Conservation (phyloP, 2,329 filamentous ascomycete species). For the Apiospora phragmitis region DNA sequence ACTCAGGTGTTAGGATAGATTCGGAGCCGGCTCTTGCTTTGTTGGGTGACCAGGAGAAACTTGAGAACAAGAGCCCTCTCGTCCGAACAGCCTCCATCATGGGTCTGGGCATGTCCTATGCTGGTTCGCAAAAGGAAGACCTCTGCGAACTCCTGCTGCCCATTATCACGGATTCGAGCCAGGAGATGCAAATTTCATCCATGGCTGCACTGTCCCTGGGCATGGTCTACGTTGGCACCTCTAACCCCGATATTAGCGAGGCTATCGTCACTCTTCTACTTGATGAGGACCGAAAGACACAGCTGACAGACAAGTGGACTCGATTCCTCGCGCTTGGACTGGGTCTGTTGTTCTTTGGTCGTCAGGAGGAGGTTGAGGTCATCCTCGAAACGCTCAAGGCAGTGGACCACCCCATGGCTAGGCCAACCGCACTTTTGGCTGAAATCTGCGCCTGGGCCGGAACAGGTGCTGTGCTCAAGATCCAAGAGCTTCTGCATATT, state of each 20-base stretch:
- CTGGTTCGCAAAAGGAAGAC: conserved; percentile 89
- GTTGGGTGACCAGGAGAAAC: conserved; percentile 75
- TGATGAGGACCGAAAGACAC: conserved; percentile 87
- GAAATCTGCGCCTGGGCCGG: conserved; percentile 98
- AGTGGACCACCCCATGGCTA: conserved; percentile 94
- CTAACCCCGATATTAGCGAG: conserved; percentile 86
- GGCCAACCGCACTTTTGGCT: conserved; percentile 89
- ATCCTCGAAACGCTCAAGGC: conserved; percentile 96
- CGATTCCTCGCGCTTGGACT: conserved; percentile 94
- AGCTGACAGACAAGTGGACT: conserved; percentile 97
- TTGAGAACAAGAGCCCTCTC: conserved; percentile 75
- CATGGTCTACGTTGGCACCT: conserved; percentile 89
- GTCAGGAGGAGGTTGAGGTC: conserved; percentile 98
- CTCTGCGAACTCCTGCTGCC: conserved; percentile 84
- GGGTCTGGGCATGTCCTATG: conserved; percentile 92
- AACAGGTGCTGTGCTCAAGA: conserved; percentile 93
- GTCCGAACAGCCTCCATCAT: conserved; percentile 87
- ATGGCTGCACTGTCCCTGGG: conserved; percentile 93
- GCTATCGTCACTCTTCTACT: conserved; percentile 90
- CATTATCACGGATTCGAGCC: conserved; percentile 78
- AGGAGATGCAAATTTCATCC: conserved; percentile 93
- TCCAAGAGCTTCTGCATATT: conserved; percentile 95
- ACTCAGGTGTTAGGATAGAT: conserved; percentile 85
- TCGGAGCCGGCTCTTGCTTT: conserved; percentile 88
- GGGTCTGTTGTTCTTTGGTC: conserved; percentile 91